Base-by-base conservation (phyloP, 257 asterid genomes). In the Schizonepeta tenuifolia region DNA sequence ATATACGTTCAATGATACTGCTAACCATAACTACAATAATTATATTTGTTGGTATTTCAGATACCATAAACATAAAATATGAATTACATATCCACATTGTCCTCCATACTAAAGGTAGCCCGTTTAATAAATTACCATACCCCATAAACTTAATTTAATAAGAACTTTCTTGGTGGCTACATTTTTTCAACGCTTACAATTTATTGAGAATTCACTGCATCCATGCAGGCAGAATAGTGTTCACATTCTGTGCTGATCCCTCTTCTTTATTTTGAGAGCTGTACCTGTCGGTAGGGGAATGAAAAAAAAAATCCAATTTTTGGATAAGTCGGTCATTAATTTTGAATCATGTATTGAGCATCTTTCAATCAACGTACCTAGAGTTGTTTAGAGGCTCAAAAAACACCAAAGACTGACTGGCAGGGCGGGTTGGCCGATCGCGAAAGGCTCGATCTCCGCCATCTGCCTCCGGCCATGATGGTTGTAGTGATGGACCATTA, bases 151-250 rank as follows among this genome's bases (percentile, higher is more conserved):
- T 56, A 11, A 26, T 54, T 56, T 24, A 13, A 11, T 12, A 11
- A 51, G 9, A 21, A 55, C 33, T 35, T 55, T 22, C n/a, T 14
- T 5, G 40, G 6, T 56, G 33, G 14, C 33, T 53, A 5, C 59
- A 53, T 56, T 56, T 56, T 26, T 20, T 53, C 14, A 20, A 51
- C 58, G 59, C 59, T 47, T 7, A 9, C 7, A 55, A 58, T 58
- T 58, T 58, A 28, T 28, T 28, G 64, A 24, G n/a, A 28, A 51
- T 38, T 81, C 72, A 80, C 41, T 79, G 84, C 87, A 75, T 83
- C 87, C 88, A 81, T 73, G 84, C 83, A 43, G 82, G 90, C 63
- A 81, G 73, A 66, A 82, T 77, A 59, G 78, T 71, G 35, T 43
- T 50, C 70, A 33, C 75, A 70, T 77, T 76, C 41, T 69, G 71